Evolutionary conservation across 139 green algal genomes (phyloP).

Genomic region (Volvox reticuliferus): DNA sequence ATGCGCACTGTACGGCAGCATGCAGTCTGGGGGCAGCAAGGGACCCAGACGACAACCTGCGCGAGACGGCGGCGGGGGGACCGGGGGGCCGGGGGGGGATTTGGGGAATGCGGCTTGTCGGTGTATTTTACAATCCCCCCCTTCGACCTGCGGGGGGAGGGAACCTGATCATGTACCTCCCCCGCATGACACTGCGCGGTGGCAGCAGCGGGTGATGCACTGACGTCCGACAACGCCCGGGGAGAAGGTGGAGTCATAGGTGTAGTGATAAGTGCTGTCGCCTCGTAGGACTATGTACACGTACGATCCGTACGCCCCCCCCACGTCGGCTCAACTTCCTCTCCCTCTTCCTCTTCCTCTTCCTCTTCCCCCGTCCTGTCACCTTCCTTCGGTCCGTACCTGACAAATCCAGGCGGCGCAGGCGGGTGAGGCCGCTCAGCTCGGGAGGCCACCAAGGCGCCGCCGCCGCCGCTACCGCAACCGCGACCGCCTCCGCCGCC

Average conservation of each 20-base stretch:
- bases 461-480: not conserved
- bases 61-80: not conserved
- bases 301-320: no score
- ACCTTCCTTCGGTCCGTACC: not conserved
- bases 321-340: no score
- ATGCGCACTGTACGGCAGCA: conserved; percentile 12
- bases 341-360: not conserved
- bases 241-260: no score
- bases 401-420: conserved; percentile 14
- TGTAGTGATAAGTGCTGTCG: no score
- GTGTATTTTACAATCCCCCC: no score
- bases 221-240: no score
- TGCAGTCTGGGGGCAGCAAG: conserved; percentile 19
- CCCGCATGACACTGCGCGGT: no score
- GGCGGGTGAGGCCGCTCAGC: not conserved
- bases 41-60: conserved; percentile 34
- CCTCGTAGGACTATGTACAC: no score
- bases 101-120: no score
- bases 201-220: no score
- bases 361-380: not conserved
- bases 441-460: conserved; percentile 17
- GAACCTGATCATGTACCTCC: not conserved
- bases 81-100: not conserved
- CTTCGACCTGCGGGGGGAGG: not conserved
- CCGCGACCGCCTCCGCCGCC: not conserved